A percentile compares a stretch with the other conserved stretches of the same genome.
These are phyloP conservation scores for Fusarium tuaranense DNA, from an alignment of 2,329 filamentous ascomycete genomes.

Conservation along the genomic window DNA sequence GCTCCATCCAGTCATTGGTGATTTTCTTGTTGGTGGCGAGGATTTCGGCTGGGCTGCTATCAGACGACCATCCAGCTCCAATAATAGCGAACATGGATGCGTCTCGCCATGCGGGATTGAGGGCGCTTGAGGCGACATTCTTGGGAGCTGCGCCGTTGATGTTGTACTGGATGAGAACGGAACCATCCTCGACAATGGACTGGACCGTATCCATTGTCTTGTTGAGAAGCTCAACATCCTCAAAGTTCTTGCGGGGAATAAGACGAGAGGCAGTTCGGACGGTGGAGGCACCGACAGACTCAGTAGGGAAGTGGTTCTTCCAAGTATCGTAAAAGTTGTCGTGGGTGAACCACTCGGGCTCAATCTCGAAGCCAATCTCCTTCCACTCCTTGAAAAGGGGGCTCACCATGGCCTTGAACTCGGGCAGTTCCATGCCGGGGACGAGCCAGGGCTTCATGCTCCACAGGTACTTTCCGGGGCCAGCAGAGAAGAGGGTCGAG, in stretches of 20 bases:
- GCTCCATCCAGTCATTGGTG: conserved; percentile 30
- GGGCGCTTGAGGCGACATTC: conserved; percentile 46
- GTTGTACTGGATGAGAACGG: conserved; percentile 41
- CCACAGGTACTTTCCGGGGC: conserved; percentile 41
- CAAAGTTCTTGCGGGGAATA: conserved; percentile 51
- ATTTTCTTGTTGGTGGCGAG: conserved; percentile 45
- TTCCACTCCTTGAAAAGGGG: conserved; percentile 48
- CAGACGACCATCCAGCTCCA: conserved; percentile 30
- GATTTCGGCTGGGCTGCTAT: conserved; percentile 8
- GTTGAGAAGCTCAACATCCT: conserved; percentile 25
- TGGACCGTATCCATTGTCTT: conserved; percentile 38
- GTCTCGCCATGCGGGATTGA: conserved; percentile 60
- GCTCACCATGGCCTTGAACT: conserved; percentile 49
- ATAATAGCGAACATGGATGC: conserved; percentile 51
- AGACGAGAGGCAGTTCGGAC: conserved; percentile 53
- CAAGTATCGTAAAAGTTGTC: conserved; percentile 54
- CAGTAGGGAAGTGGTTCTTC: conserved; percentile 53
- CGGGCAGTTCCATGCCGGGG: conserved; percentile 47
- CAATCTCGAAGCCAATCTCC: conserved; percentile 43
- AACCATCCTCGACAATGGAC: conserved; percentile 37
- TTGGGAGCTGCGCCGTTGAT: conserved; percentile 35
- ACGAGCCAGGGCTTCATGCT: conserved; percentile 51
- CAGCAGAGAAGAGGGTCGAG: conserved; percentile 33
- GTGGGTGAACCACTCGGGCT: conserved; percentile 49
- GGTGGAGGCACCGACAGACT: conserved; percentile 34